Evolutionary conservation across 2,329 filamentous ascomycete species (phyloP).

Genomic region (Scedosporium minutisporum): DNA sequence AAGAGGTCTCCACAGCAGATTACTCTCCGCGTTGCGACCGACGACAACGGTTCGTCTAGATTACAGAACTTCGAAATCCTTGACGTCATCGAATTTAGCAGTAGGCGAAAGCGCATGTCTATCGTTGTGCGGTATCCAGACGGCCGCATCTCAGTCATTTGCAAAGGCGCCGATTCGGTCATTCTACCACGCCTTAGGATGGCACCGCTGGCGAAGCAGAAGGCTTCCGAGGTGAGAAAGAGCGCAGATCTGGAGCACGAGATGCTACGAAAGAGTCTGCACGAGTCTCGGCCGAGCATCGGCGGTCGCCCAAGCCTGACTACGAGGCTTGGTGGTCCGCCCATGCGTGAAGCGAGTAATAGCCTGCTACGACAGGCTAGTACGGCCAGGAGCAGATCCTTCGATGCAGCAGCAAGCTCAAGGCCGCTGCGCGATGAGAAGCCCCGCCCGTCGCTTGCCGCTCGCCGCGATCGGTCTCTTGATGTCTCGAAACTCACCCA

Average conservation of each 20-base stretch:
- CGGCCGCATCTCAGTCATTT: constrained; percentile 70
- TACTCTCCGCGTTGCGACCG: constrained; percentile 33
- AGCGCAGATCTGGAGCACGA: constrained; percentile 51
- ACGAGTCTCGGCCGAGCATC: constrained; percentile 46
- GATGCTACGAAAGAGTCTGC: constrained; percentile 44
- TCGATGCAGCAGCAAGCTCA: constrained; percentile 27
- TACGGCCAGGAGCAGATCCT: constrained; percentile 30
- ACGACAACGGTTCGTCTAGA: constrained; percentile 25
- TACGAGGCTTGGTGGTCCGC: constrained; percentile 24
- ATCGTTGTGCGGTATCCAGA: constrained; percentile 81
- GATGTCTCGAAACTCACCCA: constrained; percentile 22
- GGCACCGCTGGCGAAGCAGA: constrained; percentile 64
- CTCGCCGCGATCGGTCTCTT: constrained; percentile 38
- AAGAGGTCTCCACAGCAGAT: constrained; percentile 65
- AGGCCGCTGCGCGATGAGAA: constrained; percentile 29
- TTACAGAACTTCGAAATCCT: constrained; percentile 67
- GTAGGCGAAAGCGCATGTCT: constrained; percentile 83
- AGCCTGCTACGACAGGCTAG: background rate
- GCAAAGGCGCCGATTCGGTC: constrained; percentile 82
- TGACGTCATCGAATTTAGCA: constrained; percentile 86
- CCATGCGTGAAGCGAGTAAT: constrained; percentile 1
- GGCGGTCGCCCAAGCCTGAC: constrained; percentile 44
- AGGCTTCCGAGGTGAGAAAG: constrained; percentile 56
- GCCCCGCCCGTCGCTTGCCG: constrained; percentile 23
- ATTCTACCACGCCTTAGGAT: constrained; percentile 70